Evolutionary conservation across 371 early-diverging fungal genomes (phyloP), one percentile per base, ranked within the genome.

Genomic region (Parasitella parasitica): DNA sequence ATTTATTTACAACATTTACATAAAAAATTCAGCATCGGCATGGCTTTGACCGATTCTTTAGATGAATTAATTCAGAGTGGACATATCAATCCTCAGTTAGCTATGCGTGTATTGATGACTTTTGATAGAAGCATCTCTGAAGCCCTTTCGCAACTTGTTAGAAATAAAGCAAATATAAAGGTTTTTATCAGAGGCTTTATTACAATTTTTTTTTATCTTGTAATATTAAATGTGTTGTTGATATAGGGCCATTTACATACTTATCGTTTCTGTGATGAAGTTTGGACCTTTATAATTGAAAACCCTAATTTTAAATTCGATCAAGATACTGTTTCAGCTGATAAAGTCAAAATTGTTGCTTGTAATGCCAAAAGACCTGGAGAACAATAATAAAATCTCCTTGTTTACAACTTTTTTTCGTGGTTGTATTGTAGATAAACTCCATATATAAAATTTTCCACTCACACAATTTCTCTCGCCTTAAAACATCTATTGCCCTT

Each of bases 211-310:
- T 20, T 4, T 20, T 24, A 35, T 12, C 35, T n/a, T n/a, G n/a
- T n/a, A n/a, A 35, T 35, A 35, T 6, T 35, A 12, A 6, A 8
- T 6, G 12, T 35, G 12, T 35, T 35, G 35, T 35, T 35, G 6
- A 12, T 7, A 41, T 50, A 91, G 89, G 97, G 95, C 13, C 90
- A 89, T 62, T 81, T 96, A 66, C 86, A 90, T 64, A 91, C 90
- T 16, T 96, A 96, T 76, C 88, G 96, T 39, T 94, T 92, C 64
- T 91, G 95, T 75, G 96, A 97, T 71, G 98, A 97, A 63, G 97
- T 96, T 28, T 96, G 96, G 96, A 96, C 97, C 0, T 97, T 98
- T 78, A 90, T 96, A 26, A 83, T 97, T 46, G 88, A 91, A 57
- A 86, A 91, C 50, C 92, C 95, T 9, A 89, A 78, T 26, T 92